These are phyloP conservation scores for Termitomyces sp. DNA, from an alignment of 768 basidiomycete species.

Conservation along the genomic window DNA sequence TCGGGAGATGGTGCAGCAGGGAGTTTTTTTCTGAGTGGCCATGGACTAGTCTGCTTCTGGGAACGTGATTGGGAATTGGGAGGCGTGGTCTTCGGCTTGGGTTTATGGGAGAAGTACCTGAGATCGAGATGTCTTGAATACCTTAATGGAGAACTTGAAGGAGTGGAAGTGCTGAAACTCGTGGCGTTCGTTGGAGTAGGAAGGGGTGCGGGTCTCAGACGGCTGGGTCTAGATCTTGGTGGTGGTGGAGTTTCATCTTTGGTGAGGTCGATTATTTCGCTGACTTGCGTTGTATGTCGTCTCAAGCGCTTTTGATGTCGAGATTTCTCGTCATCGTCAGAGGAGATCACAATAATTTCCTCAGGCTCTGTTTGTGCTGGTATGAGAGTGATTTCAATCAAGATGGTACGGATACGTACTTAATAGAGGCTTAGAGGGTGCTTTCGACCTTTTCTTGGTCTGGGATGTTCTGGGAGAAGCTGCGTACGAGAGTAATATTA, in stretches of 20 bases:
- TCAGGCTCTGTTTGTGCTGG: background rate
- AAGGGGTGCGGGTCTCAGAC: background rate
- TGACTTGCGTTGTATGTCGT: background rate
- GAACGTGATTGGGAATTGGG: background rate
- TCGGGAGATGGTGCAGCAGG: background rate
- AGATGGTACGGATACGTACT: background rate
- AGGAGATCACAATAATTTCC: background rate
- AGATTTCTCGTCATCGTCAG: background rate
- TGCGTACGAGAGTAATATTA: background rate
- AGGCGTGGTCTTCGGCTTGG: background rate
- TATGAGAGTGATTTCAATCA: background rate
- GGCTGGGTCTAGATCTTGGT: background rate
- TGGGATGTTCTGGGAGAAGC: background rate
- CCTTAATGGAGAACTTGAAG: background rate
- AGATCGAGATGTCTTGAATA: conserved; percentile 1
- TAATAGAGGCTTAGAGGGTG: background rate
- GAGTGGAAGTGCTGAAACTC: background rate
- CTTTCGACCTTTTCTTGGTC: background rate
- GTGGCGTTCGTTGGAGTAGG: background rate
- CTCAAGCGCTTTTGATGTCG: background rate
- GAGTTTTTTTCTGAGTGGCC: background rate
- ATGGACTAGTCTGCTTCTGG: background rate
- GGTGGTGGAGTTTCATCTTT: background rate
- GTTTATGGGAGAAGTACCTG: background rate
- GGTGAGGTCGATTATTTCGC: background rate